These are phyloP conservation scores for Hirsutella thompsonii DNA, from an alignment of 2,329 filamentous ascomycete genomes.

Conservation along the genomic window DNA sequence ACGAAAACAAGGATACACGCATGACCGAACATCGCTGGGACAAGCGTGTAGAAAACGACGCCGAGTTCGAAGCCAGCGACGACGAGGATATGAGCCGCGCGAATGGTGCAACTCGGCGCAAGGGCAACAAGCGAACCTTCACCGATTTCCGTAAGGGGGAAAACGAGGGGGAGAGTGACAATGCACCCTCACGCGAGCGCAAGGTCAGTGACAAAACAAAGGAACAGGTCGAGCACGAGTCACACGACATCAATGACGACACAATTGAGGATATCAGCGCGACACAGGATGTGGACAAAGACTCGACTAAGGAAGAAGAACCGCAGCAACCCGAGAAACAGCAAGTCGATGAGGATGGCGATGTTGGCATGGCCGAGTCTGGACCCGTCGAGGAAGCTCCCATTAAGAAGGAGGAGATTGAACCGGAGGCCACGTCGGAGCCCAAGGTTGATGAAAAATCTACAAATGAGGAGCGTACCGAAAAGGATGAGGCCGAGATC, in stretches of 20 bases:
- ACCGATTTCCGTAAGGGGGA: constrained; percentile 35
- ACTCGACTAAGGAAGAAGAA: constrained; percentile 8
- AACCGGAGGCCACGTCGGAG: constrained; percentile 17
- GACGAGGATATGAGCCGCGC: constrained; percentile 68
- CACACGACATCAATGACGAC: constrained; percentile 24
- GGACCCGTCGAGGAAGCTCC: constrained; percentile 16
- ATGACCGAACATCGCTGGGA: constrained; percentile 76
- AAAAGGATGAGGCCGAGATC: constrained; percentile 6
- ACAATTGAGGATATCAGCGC: constrained; percentile 30
- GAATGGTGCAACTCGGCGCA: constrained; percentile 54
- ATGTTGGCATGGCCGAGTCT: constrained; percentile 36
- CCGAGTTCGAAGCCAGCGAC: constrained; percentile 78
- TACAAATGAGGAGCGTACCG: constrained; percentile 10
- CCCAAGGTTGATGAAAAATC: constrained; percentile 18
- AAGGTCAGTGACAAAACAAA: constrained; percentile 16
- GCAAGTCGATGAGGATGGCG: constrained; percentile 33
- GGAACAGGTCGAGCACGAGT: constrained; percentile 15
- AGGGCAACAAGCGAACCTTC: constrained; percentile 36
- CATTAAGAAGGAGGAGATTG: constrained; percentile 27
- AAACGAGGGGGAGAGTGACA: constrained; percentile 23
- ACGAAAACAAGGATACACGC: constrained; percentile 73
- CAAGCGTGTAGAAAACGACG: constrained; percentile 59
- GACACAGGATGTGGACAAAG: constrained; percentile 14
- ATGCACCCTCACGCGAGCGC: constrained; percentile 23
- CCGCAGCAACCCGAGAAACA: constrained; percentile 9